Conservation (phyloP, 78 protist genomes). For the Isochrysis galbana region DNA sequence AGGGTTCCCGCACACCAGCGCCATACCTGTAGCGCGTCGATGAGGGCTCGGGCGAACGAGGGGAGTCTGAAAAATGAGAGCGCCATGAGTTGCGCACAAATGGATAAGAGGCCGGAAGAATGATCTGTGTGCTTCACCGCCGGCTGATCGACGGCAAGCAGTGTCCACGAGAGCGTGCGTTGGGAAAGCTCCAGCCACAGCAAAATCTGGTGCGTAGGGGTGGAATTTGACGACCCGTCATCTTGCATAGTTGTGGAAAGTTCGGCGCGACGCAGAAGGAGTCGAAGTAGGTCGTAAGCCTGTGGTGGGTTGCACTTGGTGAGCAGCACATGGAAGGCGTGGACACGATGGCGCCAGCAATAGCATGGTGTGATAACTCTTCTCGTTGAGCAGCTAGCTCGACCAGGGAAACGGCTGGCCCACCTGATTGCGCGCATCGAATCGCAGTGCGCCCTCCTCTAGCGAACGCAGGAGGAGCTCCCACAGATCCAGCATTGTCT, state of each 20-base stretch:
- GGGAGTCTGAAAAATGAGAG: neutral
- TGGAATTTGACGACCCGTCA: neutral
- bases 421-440: neutral
- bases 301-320: too few relatives aligned
- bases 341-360: too few relatives aligned
- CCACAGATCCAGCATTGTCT: neutral
- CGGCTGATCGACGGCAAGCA: neutral
- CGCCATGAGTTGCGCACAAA: neutral
- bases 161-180: neutral
- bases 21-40: neutral
- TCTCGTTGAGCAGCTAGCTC: too few relatives aligned
- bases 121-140: neutral
- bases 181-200: neutral
- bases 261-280: neutral
- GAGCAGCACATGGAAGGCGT: too few relatives aligned
- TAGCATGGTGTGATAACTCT: too few relatives aligned
- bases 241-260: neutral
- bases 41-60: neutral
- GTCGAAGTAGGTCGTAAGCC: neutral
- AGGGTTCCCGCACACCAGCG: too few relatives aligned
- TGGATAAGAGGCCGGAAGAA: neutral
- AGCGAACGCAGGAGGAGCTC: neutral
- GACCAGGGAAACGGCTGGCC: too few relatives aligned
- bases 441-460: slow-evolving; percentile 5
- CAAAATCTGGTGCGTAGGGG: neutral